A percentile compares a stretch with the other conserved stretches of the same genome.
Conservation (phyloP, 106 monocot species). For the Vanilla planifolia region DNA sequence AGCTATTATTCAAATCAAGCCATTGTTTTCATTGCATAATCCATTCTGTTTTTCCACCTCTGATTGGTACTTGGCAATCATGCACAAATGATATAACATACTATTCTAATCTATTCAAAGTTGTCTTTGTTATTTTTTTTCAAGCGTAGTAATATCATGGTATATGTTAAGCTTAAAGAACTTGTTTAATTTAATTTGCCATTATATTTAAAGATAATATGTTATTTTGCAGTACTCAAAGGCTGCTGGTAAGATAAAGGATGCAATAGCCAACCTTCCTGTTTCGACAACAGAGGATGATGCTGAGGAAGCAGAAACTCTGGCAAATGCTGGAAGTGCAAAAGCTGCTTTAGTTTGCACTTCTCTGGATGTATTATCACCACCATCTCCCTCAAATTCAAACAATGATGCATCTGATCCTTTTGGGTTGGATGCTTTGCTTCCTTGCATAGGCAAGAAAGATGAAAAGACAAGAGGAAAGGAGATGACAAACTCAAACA, state of each 20-base stretch:
- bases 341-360: not conserved
- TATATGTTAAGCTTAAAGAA: too few species aligned
- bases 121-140: too few species aligned
- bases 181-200: too few species aligned
- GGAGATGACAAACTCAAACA: conserved; percentile 25
- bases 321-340: conserved; percentile 27
- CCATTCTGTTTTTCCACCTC: too few species aligned
- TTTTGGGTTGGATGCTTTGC: conserved; percentile 83
- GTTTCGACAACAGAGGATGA: conserved; percentile 67
- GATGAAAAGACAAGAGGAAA: conserved; percentile 45
- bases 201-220: too few species aligned
- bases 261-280: conserved; percentile 75
- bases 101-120: too few species aligned
- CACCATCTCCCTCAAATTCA: not conserved
- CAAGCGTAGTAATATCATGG: too few species aligned
- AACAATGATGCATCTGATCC: conserved; percentile 58
- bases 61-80: too few species aligned
- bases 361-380: conserved; percentile 12
- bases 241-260: conserved; percentile 90
- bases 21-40: too few species aligned
- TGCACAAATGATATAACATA: too few species aligned
- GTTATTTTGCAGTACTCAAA: conserved; percentile 83
- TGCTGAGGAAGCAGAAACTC: conserved; percentile 54
- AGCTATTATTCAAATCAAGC: too few species aligned
- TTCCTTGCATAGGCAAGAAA: conserved; percentile 45